phyloP scores from a whole-genome alignment of 139 green algal genomes.

The Nannochloris sp. region DNA sequence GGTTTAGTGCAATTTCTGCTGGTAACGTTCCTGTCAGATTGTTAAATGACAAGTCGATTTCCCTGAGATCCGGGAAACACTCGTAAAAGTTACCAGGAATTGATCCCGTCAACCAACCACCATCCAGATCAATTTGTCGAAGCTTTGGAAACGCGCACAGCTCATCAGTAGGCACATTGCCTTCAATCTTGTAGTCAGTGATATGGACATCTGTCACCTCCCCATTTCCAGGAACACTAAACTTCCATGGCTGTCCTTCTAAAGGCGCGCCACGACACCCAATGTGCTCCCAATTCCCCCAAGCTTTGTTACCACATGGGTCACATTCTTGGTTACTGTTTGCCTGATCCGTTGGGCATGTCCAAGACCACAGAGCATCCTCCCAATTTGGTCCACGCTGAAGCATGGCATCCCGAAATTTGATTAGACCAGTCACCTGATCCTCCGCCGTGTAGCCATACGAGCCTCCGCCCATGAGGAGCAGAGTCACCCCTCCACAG shows the following conservation, averaged over 20 bases:
- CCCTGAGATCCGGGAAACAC: slow-evolving; percentile 26
- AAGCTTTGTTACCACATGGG: slow-evolving; percentile 9
- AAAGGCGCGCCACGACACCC: slow-evolving; percentile 12
- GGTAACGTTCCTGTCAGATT: slow-evolving; percentile 24
- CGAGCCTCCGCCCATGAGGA: not conserved
- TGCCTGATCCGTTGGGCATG: slow-evolving; percentile 10
- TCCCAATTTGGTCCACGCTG: slow-evolving; percentile 13
- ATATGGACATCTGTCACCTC: slow-evolving; percentile 28
- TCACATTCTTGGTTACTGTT: slow-evolving; percentile 11
- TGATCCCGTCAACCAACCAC: slow-evolving; percentile 11
- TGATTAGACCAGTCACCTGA: not conserved
- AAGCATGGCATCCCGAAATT: slow-evolving; percentile 24
- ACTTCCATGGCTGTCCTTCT: not conserved
- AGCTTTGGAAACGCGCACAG: slow-evolving; percentile 13
- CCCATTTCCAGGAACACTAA: slow-evolving; percentile 10
- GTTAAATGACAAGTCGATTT: slow-evolving; percentile 33
- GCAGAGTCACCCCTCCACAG: not conserved
- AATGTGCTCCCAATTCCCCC: slow-evolving; percentile 26
- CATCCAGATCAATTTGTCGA: slow-evolving; percentile 26
- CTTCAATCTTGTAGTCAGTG: slow-evolving; percentile 23
- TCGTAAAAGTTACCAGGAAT: slow-evolving; percentile 13
- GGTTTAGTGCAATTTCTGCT: slow-evolving; percentile 8
- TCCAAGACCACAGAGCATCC: slow-evolving; percentile 16
- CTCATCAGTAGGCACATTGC: slow-evolving; percentile 15
- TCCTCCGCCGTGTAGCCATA: not conserved